A percentile compares a stretch with the other conserved stretches of the same genome.
Conservation (phyloP, 352 stramenopile species). For the Globisporangium polare region DNA sequence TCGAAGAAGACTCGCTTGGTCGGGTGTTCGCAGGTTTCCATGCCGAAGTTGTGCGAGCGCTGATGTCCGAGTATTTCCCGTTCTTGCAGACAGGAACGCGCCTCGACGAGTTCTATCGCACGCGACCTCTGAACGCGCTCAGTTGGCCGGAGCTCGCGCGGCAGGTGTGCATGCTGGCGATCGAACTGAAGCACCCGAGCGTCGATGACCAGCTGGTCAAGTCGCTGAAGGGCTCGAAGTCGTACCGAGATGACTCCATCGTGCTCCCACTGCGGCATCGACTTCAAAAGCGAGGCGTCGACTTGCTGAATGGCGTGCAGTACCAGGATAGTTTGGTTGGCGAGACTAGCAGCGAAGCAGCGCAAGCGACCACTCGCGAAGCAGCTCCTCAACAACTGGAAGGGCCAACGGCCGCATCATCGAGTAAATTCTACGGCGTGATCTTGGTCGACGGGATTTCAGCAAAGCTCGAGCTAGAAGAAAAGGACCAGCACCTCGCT, state of each 20-base stretch:
- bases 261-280: slow-evolving; percentile 44
- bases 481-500: slow-evolving; percentile 36
- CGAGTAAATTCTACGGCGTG: slow-evolving; percentile 43
- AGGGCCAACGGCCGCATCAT: background rate
- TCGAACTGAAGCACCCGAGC: slow-evolving; percentile 68
- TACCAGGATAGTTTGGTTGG: slow-evolving; percentile 34
- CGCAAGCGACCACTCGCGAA: slow-evolving; percentile 5
- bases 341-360: background rate
- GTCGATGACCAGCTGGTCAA: slow-evolving; percentile 72
- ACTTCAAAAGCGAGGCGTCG: slow-evolving; percentile 32
- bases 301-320: slow-evolving; percentile 47
- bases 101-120: slow-evolving; percentile 68
- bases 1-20: slow-evolving; percentile 51
- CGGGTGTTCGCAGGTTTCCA: slow-evolving; percentile 49
- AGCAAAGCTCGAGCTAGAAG: slow-evolving; percentile 31
- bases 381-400: slow-evolving; percentile 16
- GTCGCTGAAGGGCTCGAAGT: slow-evolving; percentile 68
- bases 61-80: slow-evolving; percentile 66
- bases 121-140: slow-evolving; percentile 68
- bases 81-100: slow-evolving; percentile 64
- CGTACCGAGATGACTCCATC: slow-evolving; percentile 62
- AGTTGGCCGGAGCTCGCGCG: slow-evolving; percentile 81
- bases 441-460: slow-evolving; percentile 37
- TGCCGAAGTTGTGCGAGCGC: slow-evolving; percentile 37
- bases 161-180: slow-evolving; percentile 66